A percentile compares a stretch with the other conserved stretches of the same genome.
Evolutionary conservation across 129 eudicot genomes (phyloP).

Genomic region (sunflower (Helianthus annuus)): HanXRQr2.0-SUNRISE NC_035436.2:194734923-194735422

Average conservation of each 20-base stretch:
- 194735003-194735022: conserved; percentile 62
- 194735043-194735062: conserved; percentile 18
- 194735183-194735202: background rate
- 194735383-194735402: no score
- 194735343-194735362: no score
- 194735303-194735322: no score
- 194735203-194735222: background rate
- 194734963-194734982: no score
- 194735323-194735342: no score
- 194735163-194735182: background rate
- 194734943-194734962: no score
- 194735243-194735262: no score
- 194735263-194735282: no score
- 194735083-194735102: background rate
- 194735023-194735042: conserved; percentile 52
- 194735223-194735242: no score
- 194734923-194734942: conserved; percentile 10
- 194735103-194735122: background rate
- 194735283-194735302: no score
- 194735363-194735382: no score
- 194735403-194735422: no score
- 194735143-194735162: background rate
- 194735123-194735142: background rate
- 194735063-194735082: background rate
- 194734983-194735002: conserved; percentile 61